phyloP scores from a whole-genome alignment of 108 stramenopile genomes.

The Fistulifera solaris region DNA sequence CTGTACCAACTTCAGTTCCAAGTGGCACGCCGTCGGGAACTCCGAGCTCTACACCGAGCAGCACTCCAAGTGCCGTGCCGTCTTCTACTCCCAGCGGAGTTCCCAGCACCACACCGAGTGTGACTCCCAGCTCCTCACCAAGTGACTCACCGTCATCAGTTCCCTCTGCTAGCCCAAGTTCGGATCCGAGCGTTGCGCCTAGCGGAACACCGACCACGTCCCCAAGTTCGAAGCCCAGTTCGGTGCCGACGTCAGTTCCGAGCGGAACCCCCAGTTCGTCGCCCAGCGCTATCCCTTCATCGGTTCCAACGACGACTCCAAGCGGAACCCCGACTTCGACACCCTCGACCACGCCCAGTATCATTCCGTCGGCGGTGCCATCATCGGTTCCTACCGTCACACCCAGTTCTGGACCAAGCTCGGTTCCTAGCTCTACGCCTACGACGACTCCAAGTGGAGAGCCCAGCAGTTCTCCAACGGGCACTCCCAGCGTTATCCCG shows the following conservation, averaged over 20 bases:
- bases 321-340: not conserved
- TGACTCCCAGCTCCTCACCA: not conserved
- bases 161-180: constrained; percentile 1
- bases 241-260: not conserved
- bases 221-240: constrained; percentile 3
- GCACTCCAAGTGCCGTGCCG: not conserved
- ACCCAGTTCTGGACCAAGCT: no score
- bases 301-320: not conserved
- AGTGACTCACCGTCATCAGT: not conserved
- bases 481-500: not conserved
- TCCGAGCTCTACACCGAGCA: constrained; percentile 1
- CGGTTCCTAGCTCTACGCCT: not conserved
- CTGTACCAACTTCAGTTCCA: not conserved
- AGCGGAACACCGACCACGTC: not conserved
- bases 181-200: not conserved
- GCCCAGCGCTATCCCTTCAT: not conserved
- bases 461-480: constrained; percentile 3
- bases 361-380: not conserved
- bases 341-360: not conserved
- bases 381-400: no score
- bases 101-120: not conserved
- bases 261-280: not conserved
- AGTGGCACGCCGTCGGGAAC: not conserved
- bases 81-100: not conserved
- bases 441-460: constrained; percentile 1